Evolutionary conservation across 139 green algal genomes (phyloP), one percentile per base, ranked within the genome.

Genomic region (Nannochloris sp.): DNA sequence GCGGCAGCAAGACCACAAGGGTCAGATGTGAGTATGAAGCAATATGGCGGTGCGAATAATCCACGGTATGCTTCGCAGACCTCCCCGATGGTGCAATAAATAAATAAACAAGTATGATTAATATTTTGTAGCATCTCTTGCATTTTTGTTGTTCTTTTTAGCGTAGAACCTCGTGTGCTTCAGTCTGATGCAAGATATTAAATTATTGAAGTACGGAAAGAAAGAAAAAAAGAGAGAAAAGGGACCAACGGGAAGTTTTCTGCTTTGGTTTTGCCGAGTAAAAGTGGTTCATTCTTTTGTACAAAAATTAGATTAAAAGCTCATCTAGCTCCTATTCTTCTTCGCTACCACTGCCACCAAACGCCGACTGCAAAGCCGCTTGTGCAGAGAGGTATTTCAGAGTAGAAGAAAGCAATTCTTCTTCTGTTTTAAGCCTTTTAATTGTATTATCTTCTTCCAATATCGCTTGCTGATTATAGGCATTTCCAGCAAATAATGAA

Each of bases 401-500:
- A 0, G 66, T 71, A 6, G 48, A 36, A 14, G 15, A 10, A 35
- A 79, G 35, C 58, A 79, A 58, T 14, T 71, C 60, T 27, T 68
- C 45, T 29, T 61, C 42, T 36, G 25, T 46, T 38, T 67, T 67
- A 38, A 79, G 67, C 31, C 66, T 61, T 25, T 63, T 64, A 14
- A 56, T 8, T 19, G 72, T 72, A 9, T 25, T 61, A 42, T 71
- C 60, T 70, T 71, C 54, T 54, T 79, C 55, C 9, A 74, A 46
- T 56, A 78, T 29, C 39, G 58, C 58, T 24, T 78, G 71, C 23
- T 77, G 65, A 54, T 73, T 62, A 36, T 58, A 46, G 2, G 73
- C 54, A 55, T 54, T 79, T 44, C 60, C 74, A 0, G 54, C 58
- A 25, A 81, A 76, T 4, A 75, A 53, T 13, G 74, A 80, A 19